These are phyloP conservation scores for Trichoderma guizhouense DNA, from an alignment of 2,329 filamentous ascomycete species.

Conservation along the genomic window DNA sequence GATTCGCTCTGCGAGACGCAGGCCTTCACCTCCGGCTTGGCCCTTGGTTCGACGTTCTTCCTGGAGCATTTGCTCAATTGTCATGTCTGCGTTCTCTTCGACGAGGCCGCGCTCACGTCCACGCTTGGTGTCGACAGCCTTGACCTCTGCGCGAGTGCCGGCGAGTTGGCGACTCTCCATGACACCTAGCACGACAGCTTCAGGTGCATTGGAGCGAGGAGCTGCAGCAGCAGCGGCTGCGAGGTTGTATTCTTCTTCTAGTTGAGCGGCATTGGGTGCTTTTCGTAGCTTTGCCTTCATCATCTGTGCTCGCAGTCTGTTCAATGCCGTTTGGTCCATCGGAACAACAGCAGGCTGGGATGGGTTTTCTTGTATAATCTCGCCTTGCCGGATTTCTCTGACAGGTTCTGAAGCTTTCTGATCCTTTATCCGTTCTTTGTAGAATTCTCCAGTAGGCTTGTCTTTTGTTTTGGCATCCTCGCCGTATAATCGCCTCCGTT, in stretches of 20 bases:
- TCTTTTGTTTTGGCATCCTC: constrained; percentile 79
- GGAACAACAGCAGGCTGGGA: constrained; percentile 33
- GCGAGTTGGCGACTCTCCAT: constrained; percentile 90
- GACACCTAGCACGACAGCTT: constrained; percentile 69
- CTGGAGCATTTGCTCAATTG: constrained; percentile 91
- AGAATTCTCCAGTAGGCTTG: constrained; percentile 84
- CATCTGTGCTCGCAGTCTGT: constrained; percentile 86
- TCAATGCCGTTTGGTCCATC: constrained; percentile 78
- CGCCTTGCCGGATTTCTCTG: constrained; percentile 48
- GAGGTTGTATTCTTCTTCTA: constrained; percentile 81
- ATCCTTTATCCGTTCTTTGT: constrained; percentile 67
- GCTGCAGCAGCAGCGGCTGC: constrained; percentile 60
- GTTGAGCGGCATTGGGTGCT: constrained; percentile 67
- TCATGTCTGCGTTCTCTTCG: constrained; percentile 92
- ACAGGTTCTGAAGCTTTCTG: constrained; percentile 37
- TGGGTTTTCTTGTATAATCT: constrained; percentile 53
- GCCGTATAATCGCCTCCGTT: constrained; percentile 78
- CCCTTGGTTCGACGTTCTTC: constrained; percentile 85
- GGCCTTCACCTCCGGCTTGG: constrained; percentile 73
- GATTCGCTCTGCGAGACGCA: constrained; percentile 84
- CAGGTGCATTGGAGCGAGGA: constrained; percentile 57
- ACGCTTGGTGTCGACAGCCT: constrained; percentile 71
- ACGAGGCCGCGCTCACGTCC: constrained; percentile 82
- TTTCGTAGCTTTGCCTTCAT: constrained; percentile 91
- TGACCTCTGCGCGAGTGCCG: constrained; percentile 69